Percentiles rank a stretch among this genome's conserved stretches.
Evolutionary conservation across 2,329 filamentous ascomycete genomes (phyloP).

Genomic region (Fusarium devonianum): DNA sequence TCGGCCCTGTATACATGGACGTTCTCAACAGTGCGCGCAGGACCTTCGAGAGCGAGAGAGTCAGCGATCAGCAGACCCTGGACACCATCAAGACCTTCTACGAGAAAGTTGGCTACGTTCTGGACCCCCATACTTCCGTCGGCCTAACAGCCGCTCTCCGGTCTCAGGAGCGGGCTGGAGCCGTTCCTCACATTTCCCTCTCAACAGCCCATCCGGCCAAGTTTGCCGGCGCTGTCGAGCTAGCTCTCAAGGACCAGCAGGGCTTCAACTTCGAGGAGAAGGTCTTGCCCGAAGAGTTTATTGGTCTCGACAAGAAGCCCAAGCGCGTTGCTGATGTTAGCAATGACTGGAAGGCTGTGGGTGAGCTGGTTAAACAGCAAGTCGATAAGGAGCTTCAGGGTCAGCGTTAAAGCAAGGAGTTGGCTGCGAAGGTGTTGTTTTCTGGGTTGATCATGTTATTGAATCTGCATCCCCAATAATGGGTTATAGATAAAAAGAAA

Average conservation of each 20-base stretch:
- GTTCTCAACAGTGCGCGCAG: conserved; percentile 74
- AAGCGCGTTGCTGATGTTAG: conserved; percentile 74
- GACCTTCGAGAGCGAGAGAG: conserved; percentile 82
- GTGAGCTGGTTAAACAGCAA: conserved; percentile 76
- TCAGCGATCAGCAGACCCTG: conserved; percentile 71
- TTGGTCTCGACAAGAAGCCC: conserved; percentile 78
- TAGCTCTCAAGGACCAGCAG: conserved; percentile 74
- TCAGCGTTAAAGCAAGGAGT: conserved; percentile 10
- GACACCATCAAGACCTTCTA: conserved; percentile 67
- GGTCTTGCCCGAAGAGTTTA: conserved; percentile 82
- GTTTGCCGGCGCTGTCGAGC: conserved; percentile 84
- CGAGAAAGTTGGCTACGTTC: conserved; percentile 73
- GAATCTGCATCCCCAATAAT: neutral
- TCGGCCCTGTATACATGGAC: conserved; percentile 75
- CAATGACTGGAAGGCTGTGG: conserved; percentile 76
- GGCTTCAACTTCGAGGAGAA: conserved; percentile 77
- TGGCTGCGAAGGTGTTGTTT: conserved; percentile 6
- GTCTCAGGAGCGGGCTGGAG: conserved; percentile 64
- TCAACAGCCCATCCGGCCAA: conserved; percentile 97
- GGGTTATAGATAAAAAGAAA: neutral
- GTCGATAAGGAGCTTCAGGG: conserved; percentile 69
- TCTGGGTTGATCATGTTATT: neutral
- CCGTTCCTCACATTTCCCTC: conserved; percentile 78
- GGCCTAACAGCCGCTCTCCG: conserved; percentile 79
- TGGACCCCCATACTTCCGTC: conserved; percentile 93